phyloP scores from a whole-genome alignment of 2,329 filamentous ascomycete species.

The Hypoxylon rubiginosum region DNA sequence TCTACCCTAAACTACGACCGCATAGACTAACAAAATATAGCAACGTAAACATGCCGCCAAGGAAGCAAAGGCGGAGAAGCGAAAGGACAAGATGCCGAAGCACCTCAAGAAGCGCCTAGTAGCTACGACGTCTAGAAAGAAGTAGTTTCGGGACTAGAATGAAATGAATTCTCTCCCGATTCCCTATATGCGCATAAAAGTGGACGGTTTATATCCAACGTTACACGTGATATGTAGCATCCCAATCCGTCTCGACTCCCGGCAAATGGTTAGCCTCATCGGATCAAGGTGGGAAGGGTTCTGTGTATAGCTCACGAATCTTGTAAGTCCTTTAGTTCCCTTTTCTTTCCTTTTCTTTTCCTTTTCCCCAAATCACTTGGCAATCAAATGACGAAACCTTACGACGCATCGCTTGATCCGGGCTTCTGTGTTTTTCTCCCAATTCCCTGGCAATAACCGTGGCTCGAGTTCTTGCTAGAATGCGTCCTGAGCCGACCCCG shows the following conservation, averaged over 20 bases:
- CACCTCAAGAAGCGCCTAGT: slow-evolving; percentile 93
- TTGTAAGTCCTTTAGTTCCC: slow-evolving; percentile 9
- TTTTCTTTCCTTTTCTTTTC: neutral
- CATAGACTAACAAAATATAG: slow-evolving; percentile 53
- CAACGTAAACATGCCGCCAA: slow-evolving; percentile 90
- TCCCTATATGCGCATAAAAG: neutral
- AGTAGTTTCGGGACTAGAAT: slow-evolving; percentile 54
- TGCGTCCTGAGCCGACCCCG: slow-evolving; percentile 57
- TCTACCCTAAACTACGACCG: neutral
- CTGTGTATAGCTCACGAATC: neutral
- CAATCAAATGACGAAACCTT: slow-evolving; percentile 65
- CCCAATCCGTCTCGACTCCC: neutral
- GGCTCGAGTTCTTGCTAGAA: slow-evolving; percentile 35
- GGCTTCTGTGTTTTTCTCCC: slow-evolving; percentile 47
- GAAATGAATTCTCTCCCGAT: slow-evolving; percentile 6
- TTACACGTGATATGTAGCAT: neutral
- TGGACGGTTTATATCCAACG: neutral
- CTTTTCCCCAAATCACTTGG: neutral
- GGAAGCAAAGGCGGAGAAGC: slow-evolving; percentile 93
- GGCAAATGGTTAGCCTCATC: neutral
- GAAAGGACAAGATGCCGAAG: slow-evolving; percentile 97
- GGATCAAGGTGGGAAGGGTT: neutral
- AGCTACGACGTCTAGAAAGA: slow-evolving; percentile 70
- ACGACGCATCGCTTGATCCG: slow-evolving; percentile 30
- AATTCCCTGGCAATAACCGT: slow-evolving; percentile 57